Conservation (phyloP, 768 basidiomycete species). For the Clitopilus hobsonii region DNA sequence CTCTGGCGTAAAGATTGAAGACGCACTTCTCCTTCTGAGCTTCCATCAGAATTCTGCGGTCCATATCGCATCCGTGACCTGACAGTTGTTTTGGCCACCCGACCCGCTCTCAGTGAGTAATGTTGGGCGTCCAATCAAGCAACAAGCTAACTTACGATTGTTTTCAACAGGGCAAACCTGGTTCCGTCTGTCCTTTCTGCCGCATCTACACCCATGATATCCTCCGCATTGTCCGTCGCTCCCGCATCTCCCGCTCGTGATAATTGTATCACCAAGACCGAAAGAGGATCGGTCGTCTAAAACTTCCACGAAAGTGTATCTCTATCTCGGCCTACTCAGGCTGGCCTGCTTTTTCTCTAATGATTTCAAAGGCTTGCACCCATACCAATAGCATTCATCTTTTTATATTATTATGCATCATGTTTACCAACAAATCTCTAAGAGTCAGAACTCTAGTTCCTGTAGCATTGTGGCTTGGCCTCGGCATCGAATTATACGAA, state of each 20-base stretch:
- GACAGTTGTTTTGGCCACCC: slow-evolving; percentile 27
- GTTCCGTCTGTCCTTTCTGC: neutral
- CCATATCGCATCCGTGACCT: too few species aligned
- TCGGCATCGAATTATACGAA: neutral
- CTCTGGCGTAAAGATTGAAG: slow-evolving; percentile 63
- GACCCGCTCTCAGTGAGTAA: neutral
- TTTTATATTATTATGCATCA: neutral
- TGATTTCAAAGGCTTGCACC: neutral
- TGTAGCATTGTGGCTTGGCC: neutral
- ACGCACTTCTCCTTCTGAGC: slow-evolving; percentile 67
- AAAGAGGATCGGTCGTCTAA: neutral
- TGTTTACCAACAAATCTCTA: neutral
- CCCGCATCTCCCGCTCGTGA: neutral
- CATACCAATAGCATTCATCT: neutral
- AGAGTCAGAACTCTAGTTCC: neutral
- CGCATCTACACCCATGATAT: slow-evolving; percentile 1
- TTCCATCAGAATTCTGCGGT: slow-evolving; percentile 67
- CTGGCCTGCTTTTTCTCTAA: neutral
- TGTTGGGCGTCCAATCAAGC: too few species aligned
- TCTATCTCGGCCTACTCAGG: neutral
- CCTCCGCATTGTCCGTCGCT: neutral
- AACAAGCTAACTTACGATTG: too few species aligned
- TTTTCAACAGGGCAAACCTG: neutral
- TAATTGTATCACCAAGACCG: neutral
- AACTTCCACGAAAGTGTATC: neutral